phyloP scores from a whole-genome alignment of 306 rosid genomes.

The Cucurbita pepo region DNA sequence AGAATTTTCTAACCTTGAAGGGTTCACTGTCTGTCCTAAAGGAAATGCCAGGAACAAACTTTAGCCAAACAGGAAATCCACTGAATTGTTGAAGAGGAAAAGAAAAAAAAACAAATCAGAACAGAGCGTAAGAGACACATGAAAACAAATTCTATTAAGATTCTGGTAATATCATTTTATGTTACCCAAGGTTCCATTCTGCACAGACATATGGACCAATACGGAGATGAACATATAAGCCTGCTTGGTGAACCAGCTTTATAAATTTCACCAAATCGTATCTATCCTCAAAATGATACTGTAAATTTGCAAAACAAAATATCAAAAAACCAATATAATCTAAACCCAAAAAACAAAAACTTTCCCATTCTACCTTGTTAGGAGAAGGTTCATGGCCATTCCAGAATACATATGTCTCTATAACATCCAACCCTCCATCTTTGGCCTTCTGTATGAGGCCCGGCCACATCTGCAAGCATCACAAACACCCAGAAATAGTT shows the following conservation, averaged over 20 bases:
- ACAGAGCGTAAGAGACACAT: neutral
- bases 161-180: neutral
- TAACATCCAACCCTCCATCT: slow-evolving; percentile 89
- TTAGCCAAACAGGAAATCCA: slow-evolving; percentile 96
- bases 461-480: slow-evolving; percentile 71
- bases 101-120: neutral
- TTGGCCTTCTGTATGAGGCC: slow-evolving; percentile 73
- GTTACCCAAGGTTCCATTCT: slow-evolving; percentile 96
- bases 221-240: slow-evolving; percentile 80
- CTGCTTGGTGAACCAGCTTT: slow-evolving; percentile 78
- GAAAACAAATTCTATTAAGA: neutral
- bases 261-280: slow-evolving; percentile 74
- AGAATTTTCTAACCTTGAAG: slow-evolving; percentile 43
- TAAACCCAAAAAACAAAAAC: neutral
- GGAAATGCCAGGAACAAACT: slow-evolving; percentile 59
- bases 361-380: slow-evolving; percentile 39
- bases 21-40: slow-evolving; percentile 88
- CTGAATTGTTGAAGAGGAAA: slow-evolving; percentile 22
- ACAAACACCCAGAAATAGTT: neutral
- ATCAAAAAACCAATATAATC: neutral
- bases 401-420: slow-evolving; percentile 95
- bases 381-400: slow-evolving; percentile 92
- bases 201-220: slow-evolving; percentile 78
- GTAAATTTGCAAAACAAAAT: slow-evolving; percentile 2
- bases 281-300: slow-evolving; percentile 82